Conservation (phyloP, 768 basidiomycete species). For the Inosperma sp. region DNA sequence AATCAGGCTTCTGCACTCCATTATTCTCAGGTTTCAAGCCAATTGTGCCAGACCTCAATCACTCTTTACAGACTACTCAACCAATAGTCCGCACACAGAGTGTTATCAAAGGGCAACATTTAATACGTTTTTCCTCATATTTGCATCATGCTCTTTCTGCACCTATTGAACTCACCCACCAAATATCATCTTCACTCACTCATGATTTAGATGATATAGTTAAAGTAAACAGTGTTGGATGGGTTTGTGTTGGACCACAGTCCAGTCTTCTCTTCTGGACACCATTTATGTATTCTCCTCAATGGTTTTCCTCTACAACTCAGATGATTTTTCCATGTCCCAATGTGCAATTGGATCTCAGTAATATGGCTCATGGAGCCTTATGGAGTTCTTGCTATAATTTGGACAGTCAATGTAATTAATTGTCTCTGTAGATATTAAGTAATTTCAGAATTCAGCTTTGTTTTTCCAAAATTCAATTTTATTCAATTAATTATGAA, state of each 20-base stretch:
- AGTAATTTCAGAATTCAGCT: too few species aligned
- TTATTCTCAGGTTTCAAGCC: too few species aligned
- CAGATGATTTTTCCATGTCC: not conserved
- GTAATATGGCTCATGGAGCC: not conserved
- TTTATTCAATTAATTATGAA: too few species aligned
- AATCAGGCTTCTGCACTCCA: too few species aligned
- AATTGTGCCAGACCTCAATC: too few species aligned
- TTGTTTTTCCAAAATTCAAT: too few species aligned
- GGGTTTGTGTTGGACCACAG: not conserved
- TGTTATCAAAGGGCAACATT: not conserved
- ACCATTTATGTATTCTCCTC: not conserved
- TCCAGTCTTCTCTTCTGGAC: not conserved
- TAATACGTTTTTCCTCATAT: not conserved
- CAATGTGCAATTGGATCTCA: not conserved
- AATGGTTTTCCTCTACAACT: not conserved
- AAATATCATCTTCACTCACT: not conserved
- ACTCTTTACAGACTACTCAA: too few species aligned
- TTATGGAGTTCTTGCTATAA: not conserved
- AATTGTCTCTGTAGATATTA: too few species aligned
- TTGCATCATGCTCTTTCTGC: not conserved
- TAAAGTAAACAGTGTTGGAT: not conserved
- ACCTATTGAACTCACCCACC: not conserved
- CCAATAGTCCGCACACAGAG: too few species aligned
- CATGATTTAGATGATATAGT: not conserved
- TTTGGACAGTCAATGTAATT: too few species aligned